These are phyloP conservation scores for Picochlorum sp. DNA, from an alignment of 139 green algal genomes.

Conservation along the genomic window DNA sequence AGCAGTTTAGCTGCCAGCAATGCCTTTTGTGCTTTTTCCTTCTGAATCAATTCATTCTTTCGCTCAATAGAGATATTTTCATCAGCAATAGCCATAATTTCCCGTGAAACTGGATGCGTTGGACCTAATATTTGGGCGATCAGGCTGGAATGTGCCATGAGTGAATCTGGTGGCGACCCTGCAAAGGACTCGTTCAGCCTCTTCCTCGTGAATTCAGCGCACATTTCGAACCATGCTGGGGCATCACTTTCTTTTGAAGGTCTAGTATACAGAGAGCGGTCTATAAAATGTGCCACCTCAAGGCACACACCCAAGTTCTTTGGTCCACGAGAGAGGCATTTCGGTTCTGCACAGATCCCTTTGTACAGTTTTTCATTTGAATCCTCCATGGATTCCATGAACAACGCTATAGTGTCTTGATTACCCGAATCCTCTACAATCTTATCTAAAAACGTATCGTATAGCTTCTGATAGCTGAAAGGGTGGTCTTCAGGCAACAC, in stretches of 20 bases:
- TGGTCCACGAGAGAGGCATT: background rate
- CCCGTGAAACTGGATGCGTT: conserved; percentile 11
- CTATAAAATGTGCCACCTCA: conserved; percentile 38
- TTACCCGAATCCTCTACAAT: conserved; percentile 5
- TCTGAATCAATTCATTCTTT: conserved; percentile 12
- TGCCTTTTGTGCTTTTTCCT: conserved; percentile 10
- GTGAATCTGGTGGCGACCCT: conserved; percentile 21
- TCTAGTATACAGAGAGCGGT: conserved; percentile 22
- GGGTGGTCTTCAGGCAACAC: conserved; percentile 39
- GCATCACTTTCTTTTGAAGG: conserved; percentile 29
- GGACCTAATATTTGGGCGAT: conserved; percentile 16
- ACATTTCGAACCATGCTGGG: conserved; percentile 41
- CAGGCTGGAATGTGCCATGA: conserved; percentile 14
- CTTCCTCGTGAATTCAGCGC: conserved; percentile 8
- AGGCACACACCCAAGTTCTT: conserved; percentile 15
- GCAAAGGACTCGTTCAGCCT: conserved; percentile 9
- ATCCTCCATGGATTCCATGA: conserved; percentile 19
- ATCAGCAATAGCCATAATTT: conserved; percentile 16
- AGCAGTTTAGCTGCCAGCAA: conserved; percentile 38
- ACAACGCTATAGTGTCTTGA: background rate
- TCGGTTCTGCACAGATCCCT: background rate
- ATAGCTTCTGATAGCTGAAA: conserved; percentile 3
- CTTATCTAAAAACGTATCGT: conserved; percentile 10
- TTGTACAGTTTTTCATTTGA: conserved; percentile 14
- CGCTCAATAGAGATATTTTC: conserved; percentile 27